Conservation (phyloP, 306 rosid species). For the Cicer yamashitae region DNA sequence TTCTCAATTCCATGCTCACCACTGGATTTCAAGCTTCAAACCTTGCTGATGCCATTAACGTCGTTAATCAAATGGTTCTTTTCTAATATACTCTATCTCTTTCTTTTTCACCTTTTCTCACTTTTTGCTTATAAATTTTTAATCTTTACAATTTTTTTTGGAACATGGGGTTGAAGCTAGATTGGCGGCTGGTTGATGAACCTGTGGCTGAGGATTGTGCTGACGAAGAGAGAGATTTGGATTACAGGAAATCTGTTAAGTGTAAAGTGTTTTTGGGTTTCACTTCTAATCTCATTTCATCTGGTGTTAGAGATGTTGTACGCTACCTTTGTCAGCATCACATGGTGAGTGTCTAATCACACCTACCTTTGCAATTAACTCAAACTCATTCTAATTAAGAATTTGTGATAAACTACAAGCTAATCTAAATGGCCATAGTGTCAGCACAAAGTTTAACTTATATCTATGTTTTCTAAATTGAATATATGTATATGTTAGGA, state of each 20-base stretch:
- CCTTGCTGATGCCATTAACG: constrained; percentile 76
- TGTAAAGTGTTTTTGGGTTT: constrained; percentile 92
- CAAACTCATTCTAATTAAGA: background rate
- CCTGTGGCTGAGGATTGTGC: constrained; percentile 57
- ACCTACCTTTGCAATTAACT: background rate
- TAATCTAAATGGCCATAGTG: background rate
- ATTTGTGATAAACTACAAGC: background rate
- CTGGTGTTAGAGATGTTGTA: constrained; percentile 88
- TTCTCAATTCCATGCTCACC: constrained; percentile 64
- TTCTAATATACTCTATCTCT: background rate
- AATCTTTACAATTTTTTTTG: constrained; percentile 19
- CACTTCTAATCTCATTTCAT: constrained; percentile 91
- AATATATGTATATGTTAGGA: no score
- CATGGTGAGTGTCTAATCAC: constrained; percentile 59
- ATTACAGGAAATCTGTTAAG: constrained; percentile 57
- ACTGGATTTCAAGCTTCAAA: constrained; percentile 95
- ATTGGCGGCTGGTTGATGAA: constrained; percentile 90
- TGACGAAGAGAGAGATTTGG: constrained; percentile 61
- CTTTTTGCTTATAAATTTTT: constrained; percentile 34
- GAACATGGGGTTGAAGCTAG: constrained; percentile 66
- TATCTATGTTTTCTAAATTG: no score
- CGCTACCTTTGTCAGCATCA: constrained; percentile 84
- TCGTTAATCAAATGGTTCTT: constrained; percentile 79
- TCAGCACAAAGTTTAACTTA: no score
- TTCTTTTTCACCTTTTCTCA: background rate